Conservation (phyloP, 257 asterid species). For the Gardenia jasminoides region DNA sequence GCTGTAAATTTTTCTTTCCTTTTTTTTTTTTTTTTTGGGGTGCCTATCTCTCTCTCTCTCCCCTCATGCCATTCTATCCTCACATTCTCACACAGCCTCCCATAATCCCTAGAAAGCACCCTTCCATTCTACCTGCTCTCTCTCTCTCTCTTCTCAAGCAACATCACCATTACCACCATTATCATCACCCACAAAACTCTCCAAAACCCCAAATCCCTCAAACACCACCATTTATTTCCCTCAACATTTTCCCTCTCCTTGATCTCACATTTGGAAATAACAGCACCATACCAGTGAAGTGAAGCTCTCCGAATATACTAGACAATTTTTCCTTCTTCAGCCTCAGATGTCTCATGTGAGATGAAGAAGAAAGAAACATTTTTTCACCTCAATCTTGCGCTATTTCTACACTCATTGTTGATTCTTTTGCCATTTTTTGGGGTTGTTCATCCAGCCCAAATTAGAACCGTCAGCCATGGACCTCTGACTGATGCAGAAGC, state of each 20-base stretch:
- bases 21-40: slow-evolving; percentile 15
- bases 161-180: slow-evolving; percentile 3
- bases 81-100: slow-evolving; percentile 32
- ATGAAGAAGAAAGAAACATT: slow-evolving; percentile 52
- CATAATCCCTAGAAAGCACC: slow-evolving; percentile 31
- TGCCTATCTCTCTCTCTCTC: slow-evolving; percentile 19
- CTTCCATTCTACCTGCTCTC: slow-evolving; percentile 14
- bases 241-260: slow-evolving; percentile 8
- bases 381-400: slow-evolving; percentile 16
- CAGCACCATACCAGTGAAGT: neutral
- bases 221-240: too few relatives aligned
- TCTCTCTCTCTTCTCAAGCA: slow-evolving; percentile 9
- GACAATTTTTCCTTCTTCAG: slow-evolving; percentile 1
- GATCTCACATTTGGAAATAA: slow-evolving; percentile 24
- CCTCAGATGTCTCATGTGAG: slow-evolving; percentile 76
- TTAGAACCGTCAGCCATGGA: slow-evolving; percentile 35
- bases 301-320: neutral
- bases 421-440: slow-evolving; percentile 19
- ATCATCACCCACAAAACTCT: slow-evolving; percentile 28
- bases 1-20: slow-evolving; percentile 46
- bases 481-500: slow-evolving; percentile 58
- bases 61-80: slow-evolving; percentile 7
- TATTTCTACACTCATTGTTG: slow-evolving; percentile 19
- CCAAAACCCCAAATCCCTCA: slow-evolving; percentile 16
- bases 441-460: slow-evolving; percentile 16